These are phyloP conservation scores for Oryza longistaminata DNA, from an alignment of 176 grass and related monocot species.

Conservation along the genomic window DNA sequence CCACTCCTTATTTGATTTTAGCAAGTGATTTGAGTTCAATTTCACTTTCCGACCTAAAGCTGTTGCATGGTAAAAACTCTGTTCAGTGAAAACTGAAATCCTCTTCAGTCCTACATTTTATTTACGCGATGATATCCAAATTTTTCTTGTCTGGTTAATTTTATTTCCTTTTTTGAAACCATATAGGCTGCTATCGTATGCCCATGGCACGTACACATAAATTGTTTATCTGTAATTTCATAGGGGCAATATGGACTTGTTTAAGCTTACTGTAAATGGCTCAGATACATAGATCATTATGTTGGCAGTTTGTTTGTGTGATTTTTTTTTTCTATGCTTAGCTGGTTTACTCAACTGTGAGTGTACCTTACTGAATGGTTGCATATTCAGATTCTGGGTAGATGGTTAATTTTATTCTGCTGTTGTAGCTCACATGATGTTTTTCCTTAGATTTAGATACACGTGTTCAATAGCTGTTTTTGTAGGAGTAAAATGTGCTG, in stretches of 20 bases:
- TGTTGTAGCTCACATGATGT: neutral
- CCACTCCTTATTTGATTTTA: too few species aligned
- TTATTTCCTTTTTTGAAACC: neutral
- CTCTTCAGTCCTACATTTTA: neutral
- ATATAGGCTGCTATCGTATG: neutral
- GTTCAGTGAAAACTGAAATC: neutral
- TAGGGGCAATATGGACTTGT: neutral
- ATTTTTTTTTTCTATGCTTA: constrained; percentile 37
- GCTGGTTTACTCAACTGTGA: neutral
- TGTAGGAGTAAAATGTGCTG: neutral
- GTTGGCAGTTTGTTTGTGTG: neutral
- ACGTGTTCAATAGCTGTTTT: neutral
- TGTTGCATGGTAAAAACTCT: neutral
- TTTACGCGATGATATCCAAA: neutral
- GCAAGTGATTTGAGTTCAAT: too few species aligned
- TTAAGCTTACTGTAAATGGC: constrained; percentile 26
- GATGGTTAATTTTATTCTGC: constrained; percentile 14
- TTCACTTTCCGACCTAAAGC: neutral
- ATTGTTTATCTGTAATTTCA: neutral
- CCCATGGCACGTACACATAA: neutral
- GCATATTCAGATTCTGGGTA: neutral
- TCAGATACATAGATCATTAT: constrained; percentile 13
- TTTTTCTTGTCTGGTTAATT: neutral
- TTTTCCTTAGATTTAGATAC: neutral
- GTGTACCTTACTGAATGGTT: neutral